A percentile compares a stretch with the other conserved stretches of the same genome.
These are phyloP conservation scores for Saussurea involucrata DNA, from an alignment of 129 eudicot species.

Conservation along the genomic window DNA sequence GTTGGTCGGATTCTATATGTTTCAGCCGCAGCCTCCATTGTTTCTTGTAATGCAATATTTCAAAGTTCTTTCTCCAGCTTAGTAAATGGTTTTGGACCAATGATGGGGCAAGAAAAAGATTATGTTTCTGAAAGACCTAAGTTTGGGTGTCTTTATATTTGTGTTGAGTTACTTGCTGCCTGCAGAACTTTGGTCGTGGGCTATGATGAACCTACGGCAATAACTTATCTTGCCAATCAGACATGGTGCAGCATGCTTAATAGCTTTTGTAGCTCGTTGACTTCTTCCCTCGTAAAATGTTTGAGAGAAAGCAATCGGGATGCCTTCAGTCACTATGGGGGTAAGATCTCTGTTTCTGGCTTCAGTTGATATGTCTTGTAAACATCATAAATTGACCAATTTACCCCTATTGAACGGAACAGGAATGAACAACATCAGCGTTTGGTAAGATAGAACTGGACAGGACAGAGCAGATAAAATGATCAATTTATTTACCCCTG, in stretches of 20 bases:
- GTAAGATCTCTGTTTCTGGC: constrained; percentile 31
- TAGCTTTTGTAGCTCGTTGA: constrained; percentile 40
- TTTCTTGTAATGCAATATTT: constrained; percentile 65
- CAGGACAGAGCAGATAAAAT: too few species aligned
- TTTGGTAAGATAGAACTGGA: too few species aligned
- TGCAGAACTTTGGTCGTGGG: constrained; percentile 58
- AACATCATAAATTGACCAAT: neutral
- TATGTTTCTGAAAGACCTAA: constrained; percentile 28
- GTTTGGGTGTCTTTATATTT: constrained; percentile 60
- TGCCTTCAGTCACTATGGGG: constrained; percentile 37
- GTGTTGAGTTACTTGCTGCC: constrained; percentile 68
- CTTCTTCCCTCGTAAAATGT: constrained; percentile 39
- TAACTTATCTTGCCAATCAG: constrained; percentile 27
- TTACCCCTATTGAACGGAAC: too few species aligned
- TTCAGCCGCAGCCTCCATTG: constrained; percentile 50
- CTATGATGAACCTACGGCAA: constrained; percentile 11
- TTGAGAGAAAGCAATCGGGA: constrained; percentile 37
- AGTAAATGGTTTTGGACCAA: constrained; percentile 40
- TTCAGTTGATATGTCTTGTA: neutral
- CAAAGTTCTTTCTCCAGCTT: constrained; percentile 51
- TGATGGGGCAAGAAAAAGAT: constrained; percentile 24
- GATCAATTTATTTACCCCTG: too few species aligned
- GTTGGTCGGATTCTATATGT: constrained; percentile 56
- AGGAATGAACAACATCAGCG: too few species aligned
- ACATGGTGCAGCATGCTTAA: constrained; percentile 65